Percentiles rank a stretch among this genome's conserved stretches.
These are phyloP conservation scores for Lactarius sp. DNA, from an alignment of 768 basidiomycete genomes.

Conservation along the genomic window DNA sequence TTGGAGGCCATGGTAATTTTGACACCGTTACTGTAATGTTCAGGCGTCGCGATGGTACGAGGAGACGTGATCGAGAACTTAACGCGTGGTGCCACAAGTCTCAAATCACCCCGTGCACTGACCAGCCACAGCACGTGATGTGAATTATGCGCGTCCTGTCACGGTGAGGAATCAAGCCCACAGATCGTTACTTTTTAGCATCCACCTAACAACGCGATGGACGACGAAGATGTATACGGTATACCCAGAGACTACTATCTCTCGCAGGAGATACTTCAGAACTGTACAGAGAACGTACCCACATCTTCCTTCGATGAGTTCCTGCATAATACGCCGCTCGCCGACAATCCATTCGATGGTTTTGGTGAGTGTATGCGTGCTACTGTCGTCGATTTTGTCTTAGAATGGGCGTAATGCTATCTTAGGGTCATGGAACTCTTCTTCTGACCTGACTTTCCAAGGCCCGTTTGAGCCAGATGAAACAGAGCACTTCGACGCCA, in stretches of 20 bases:
- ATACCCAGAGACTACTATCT: slow-evolving; percentile 6
- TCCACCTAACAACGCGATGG: slow-evolving; percentile 1
- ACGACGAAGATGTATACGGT: slow-evolving; percentile 12
- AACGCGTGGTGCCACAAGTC: neutral
- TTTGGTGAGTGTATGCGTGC: slow-evolving; percentile 17
- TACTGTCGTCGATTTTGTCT: neutral
- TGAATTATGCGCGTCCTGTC: slow-evolving; percentile 11
- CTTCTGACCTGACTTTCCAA: neutral
- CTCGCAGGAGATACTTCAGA: neutral
- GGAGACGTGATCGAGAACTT: neutral
- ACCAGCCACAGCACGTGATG: slow-evolving; percentile 19
- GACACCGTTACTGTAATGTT: neutral
- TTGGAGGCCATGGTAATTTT: slow-evolving; percentile 21
- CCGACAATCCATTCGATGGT: neutral
- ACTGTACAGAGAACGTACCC: neutral
- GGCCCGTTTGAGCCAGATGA: neutral
- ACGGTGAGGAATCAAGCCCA: neutral
- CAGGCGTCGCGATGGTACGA: slow-evolving; percentile 5
- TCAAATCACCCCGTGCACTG: slow-evolving; percentile 8
- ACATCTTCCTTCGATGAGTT: slow-evolving; percentile 3
- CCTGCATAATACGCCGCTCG: neutral
- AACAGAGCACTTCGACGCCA: neutral
- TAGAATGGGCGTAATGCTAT: neutral
- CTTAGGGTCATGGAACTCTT: neutral
- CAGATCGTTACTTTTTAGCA: neutral